phyloP scores from a whole-genome alignment of 495 filamentous ascomycete genomes.

The Aspergillus hancockii region DNA sequence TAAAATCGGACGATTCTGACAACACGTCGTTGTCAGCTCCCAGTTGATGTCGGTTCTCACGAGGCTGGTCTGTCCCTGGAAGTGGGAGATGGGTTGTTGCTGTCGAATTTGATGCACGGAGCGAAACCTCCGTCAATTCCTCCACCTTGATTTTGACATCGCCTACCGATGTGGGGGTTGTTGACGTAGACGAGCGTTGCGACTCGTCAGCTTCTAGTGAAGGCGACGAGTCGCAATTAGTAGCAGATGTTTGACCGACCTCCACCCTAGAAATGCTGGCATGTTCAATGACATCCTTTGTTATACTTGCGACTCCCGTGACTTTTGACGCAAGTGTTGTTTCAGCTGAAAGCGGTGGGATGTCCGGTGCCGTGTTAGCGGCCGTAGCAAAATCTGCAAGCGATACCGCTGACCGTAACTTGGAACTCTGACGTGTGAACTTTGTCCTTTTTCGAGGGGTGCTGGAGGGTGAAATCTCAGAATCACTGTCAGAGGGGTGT shows the following conservation, averaged over 20 bases:
- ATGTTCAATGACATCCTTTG: conserved; percentile 1
- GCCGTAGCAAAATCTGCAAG: conserved; percentile 29
- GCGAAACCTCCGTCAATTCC: conserved; percentile 15
- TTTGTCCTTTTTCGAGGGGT: conserved; percentile 42
- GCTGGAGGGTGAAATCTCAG: conserved; percentile 30
- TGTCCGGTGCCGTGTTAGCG: conserved; percentile 19
- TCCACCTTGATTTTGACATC: conserved; percentile 35
- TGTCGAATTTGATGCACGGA: conserved; percentile 10
- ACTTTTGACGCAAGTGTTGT: conserved; percentile 10
- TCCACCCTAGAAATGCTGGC: conserved; percentile 8
- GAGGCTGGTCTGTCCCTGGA: background rate
- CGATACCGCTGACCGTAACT: conserved; percentile 42
- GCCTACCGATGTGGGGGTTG: conserved; percentile 39
- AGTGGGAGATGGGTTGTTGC: conserved; percentile 17
- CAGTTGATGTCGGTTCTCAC: conserved; percentile 7
- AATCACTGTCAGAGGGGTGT: conserved; percentile 37
- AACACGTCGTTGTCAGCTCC: conserved; percentile 16
- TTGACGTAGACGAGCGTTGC: conserved; percentile 40
- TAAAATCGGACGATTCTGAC: conserved; percentile 24
- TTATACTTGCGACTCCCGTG: conserved; percentile 15
- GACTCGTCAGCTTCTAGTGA: conserved; percentile 37
- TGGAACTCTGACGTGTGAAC: conserved; percentile 41
- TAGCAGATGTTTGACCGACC: conserved; percentile 9
- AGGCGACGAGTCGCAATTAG: conserved; percentile 33
- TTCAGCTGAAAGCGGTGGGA: background rate